These are phyloP conservation scores for Xylariaceae sp. DNA, from an alignment of 2,329 filamentous ascomycete species.

Conservation along the genomic window DNA sequence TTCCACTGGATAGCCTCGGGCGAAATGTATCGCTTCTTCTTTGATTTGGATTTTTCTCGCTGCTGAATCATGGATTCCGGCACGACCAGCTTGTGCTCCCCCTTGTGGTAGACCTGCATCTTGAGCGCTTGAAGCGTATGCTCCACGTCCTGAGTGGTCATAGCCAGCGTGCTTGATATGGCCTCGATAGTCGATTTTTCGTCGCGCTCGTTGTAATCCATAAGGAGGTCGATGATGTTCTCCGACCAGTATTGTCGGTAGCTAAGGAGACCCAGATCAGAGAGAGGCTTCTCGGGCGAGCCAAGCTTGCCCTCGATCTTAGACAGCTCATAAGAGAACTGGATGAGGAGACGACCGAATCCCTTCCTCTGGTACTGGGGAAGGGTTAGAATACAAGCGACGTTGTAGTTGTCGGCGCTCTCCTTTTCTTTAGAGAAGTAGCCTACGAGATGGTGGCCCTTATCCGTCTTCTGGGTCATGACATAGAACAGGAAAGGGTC, in stretches of 20 bases:
- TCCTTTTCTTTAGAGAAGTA: slow-evolving; percentile 99
- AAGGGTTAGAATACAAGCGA: slow-evolving; percentile 94
- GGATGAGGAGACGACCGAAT: slow-evolving; percentile 87
- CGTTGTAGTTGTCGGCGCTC: slow-evolving; percentile 92
- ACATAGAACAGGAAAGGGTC: slow-evolving; percentile 98
- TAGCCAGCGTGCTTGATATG: slow-evolving; percentile 73
- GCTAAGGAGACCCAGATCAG: slow-evolving; percentile 85
- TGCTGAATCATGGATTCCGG: slow-evolving; percentile 78
- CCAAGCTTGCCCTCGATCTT: slow-evolving; percentile 94
- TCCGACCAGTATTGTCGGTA: slow-evolving; percentile 99
- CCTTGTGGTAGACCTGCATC: slow-evolving; percentile 94
- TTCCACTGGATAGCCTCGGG: slow-evolving; percentile 85
- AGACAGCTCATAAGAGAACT: slow-evolving; percentile 95
- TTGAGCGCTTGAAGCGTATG: slow-evolving; percentile 91
- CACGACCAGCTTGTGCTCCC: slow-evolving; percentile 92
- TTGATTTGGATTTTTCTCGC: slow-evolving; percentile 74
- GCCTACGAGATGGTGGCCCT: slow-evolving; percentile 94
- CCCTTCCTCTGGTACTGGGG: slow-evolving; percentile 96
- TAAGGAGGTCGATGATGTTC: slow-evolving; percentile 81
- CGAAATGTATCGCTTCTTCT: slow-evolving; percentile 73
- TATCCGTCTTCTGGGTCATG: slow-evolving; percentile 85
- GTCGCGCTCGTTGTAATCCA: slow-evolving; percentile 64
- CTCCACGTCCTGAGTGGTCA: slow-evolving; percentile 97
- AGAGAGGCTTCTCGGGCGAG: slow-evolving; percentile 93
- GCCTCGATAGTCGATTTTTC: slow-evolving; percentile 81